Evolutionary conservation across 495 filamentous ascomycete species (phyloP).

Genomic region (Penicillium canariense): DNA sequence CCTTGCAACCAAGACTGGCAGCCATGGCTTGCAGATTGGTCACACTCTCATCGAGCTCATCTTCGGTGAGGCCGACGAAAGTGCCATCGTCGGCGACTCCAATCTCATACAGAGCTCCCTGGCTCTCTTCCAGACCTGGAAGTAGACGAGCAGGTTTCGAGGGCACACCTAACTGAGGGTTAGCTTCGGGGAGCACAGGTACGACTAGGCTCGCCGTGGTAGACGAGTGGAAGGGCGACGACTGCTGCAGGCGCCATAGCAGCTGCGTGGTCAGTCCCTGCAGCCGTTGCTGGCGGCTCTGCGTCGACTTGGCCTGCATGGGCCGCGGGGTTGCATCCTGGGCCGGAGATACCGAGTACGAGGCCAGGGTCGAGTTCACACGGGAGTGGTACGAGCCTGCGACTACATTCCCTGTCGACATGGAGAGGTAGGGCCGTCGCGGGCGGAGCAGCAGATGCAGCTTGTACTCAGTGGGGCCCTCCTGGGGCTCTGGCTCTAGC

Average conservation of each 20-base stretch:
- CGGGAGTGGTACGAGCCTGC: slow-evolving; percentile 60
- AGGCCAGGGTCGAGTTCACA: slow-evolving; percentile 19
- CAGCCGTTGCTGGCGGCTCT: slow-evolving; percentile 74
- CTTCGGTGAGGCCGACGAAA: slow-evolving; percentile 82
- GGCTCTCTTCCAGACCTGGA: slow-evolving; percentile 86
- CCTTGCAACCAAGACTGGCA: slow-evolving; percentile 80
- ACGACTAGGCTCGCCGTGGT: slow-evolving; percentile 68
- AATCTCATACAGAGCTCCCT: slow-evolving; percentile 93
- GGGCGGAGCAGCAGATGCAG: slow-evolving; percentile 84
- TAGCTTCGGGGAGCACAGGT: slow-evolving; percentile 67
- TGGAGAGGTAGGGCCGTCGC: slow-evolving; percentile 65
- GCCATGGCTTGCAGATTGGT: slow-evolving; percentile 84
- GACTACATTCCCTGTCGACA: slow-evolving; percentile 58
- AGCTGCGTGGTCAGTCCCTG: slow-evolving; percentile 93
- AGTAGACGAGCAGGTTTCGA: slow-evolving; percentile 61
- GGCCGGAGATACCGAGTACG: slow-evolving; percentile 22
- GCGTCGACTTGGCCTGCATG: slow-evolving; percentile 30
- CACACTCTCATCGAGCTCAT: slow-evolving; percentile 90
- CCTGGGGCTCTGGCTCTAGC: slow-evolving; percentile 86
- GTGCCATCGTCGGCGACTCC: slow-evolving; percentile 93
- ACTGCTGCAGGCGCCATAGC: slow-evolving; percentile 92
- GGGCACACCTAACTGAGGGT: slow-evolving; percentile 50
- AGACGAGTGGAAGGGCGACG: slow-evolving; percentile 81
- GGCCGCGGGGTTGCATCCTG: slow-evolving; percentile 26
- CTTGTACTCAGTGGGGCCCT: slow-evolving; percentile 95